Base-by-base conservation (phyloP, 306 rosid species). In the Adenanthera pavonina region DNA sequence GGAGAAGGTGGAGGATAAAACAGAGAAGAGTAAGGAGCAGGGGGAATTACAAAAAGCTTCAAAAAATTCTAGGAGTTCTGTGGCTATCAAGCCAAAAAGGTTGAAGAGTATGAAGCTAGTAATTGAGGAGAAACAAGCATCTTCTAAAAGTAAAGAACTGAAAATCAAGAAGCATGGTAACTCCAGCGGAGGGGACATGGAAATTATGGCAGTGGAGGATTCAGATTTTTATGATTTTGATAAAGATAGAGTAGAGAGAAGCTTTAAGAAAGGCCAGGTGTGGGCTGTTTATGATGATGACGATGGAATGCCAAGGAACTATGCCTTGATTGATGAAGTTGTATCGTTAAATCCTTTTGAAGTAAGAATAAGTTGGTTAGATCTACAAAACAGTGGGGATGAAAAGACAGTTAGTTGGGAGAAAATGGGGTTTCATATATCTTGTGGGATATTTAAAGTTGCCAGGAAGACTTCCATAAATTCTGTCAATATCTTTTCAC, bases 191-290 rank as follows among this genome's bases (percentile, higher is more conserved):
- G 78, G 73, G 48, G 87, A 82, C 48, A 52, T 72, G 82, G 97
- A 85, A 19, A 75, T 53, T 76, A 89, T 87, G 92, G 78, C 80
- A 0, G 95, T 86, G 80, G 97, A 83, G 83, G 99, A 93, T 88
- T 93, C 94, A 0, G 93, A 90, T 76, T 93, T 93, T 77, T 85
- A 92, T 88, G 89, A 89, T 77, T 95, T 95, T 75, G 97, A 93
- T 78, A 88, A 88, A 77, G 94, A 90, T 75, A 90, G 98, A 85
- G 88, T 84, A 8, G 97, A 85, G 89, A 93, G 82, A 69, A 88
- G 98, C 84, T 95, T 95, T 69, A 92, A 87, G 90, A 89, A 88
- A 84, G 97, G 97, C n/a, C 96, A 95, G 80, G 91, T 95, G 62
- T 95, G 99, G 99, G 98, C 97, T 0, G 82, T 88, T 30, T 95